phyloP scores from a whole-genome alignment of 23 red algal genomes.

The Agarophyton chilense region DNA sequence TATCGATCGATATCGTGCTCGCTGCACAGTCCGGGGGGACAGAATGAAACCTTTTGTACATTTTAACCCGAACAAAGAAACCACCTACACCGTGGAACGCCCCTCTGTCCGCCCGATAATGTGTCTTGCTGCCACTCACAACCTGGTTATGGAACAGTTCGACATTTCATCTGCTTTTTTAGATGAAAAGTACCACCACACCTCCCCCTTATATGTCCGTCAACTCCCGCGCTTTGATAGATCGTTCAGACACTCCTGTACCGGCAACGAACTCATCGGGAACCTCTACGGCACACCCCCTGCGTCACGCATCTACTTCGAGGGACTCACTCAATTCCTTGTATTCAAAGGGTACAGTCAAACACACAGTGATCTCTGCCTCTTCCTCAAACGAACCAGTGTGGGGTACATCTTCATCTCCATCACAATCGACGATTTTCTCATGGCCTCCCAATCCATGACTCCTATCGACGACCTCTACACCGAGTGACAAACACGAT shows the following conservation, averaged over 20 bases:
- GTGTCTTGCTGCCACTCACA: background rate
- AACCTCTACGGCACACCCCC: constrained; percentile 29
- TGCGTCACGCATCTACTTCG: background rate
- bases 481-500: background rate
- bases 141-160: background rate
- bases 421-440: constrained; percentile 27
- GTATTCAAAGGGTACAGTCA: background rate
- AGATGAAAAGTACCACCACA: constrained; percentile 12
- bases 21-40: constrained; percentile 10
- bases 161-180: constrained; percentile 26
- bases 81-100: background rate
- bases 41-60: constrained; percentile 3
- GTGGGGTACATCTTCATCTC: background rate
- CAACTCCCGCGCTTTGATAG: constrained; percentile 6
- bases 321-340: background rate
- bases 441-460: background rate
- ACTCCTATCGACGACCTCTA: background rate
- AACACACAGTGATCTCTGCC: background rate
- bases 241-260: background rate
- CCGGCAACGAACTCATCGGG: background rate
- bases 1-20: background rate
- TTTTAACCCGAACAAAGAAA: background rate
- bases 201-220: background rate
- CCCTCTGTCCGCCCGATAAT: background rate
- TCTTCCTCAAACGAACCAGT: background rate